These are phyloP conservation scores for Phylloporus sp. DNA, from an alignment of 768 basidiomycete species.

Conservation along the genomic window DNA sequence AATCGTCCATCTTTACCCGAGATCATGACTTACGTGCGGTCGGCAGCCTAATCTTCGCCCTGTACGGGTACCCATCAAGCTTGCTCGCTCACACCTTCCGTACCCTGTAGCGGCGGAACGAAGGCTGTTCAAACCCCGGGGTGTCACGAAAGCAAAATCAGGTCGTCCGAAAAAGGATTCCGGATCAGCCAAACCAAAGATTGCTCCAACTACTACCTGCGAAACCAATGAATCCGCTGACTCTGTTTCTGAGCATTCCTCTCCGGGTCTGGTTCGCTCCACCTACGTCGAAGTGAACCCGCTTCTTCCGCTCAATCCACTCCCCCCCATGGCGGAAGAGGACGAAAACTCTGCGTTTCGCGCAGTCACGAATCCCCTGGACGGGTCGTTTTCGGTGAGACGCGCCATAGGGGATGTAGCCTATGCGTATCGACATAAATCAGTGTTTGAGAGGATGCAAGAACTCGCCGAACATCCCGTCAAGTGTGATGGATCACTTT, in stretches of 20 bases:
- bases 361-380: slow-evolving; percentile 16
- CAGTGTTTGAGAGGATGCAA: slow-evolving; percentile 26
- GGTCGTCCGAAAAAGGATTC: slow-evolving; percentile 28
- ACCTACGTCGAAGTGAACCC: slow-evolving; percentile 27
- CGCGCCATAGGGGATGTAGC: slow-evolving; percentile 28
- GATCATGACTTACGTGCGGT: slow-evolving; percentile 8
- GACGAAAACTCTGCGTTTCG: slow-evolving; percentile 12
- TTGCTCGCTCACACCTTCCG: slow-evolving; percentile 17
- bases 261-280: slow-evolving; percentile 2
- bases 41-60: slow-evolving; percentile 31
- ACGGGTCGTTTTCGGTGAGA: slow-evolving; percentile 26
- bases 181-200: slow-evolving; percentile 4
- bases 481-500: slow-evolving; percentile 9
- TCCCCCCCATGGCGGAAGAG: slow-evolving; percentile 1
- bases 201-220: not conserved
- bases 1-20: slow-evolving; percentile 10
- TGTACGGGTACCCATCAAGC: slow-evolving; percentile 19
- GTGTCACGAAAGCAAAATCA: slow-evolving; percentile 29
- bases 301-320: slow-evolving; percentile 13
- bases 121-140: slow-evolving; percentile 24
- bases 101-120: slow-evolving; percentile 11
- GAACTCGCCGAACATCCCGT: slow-evolving; percentile 18
- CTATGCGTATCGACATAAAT: slow-evolving; percentile 26
- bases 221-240: slow-evolving; percentile 9
- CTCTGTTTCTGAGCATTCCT: slow-evolving; percentile 7